Conservation (phyloP, 1,284 basidiomycete genomes). For the Erythrobasidium hasegawianum region DNA sequence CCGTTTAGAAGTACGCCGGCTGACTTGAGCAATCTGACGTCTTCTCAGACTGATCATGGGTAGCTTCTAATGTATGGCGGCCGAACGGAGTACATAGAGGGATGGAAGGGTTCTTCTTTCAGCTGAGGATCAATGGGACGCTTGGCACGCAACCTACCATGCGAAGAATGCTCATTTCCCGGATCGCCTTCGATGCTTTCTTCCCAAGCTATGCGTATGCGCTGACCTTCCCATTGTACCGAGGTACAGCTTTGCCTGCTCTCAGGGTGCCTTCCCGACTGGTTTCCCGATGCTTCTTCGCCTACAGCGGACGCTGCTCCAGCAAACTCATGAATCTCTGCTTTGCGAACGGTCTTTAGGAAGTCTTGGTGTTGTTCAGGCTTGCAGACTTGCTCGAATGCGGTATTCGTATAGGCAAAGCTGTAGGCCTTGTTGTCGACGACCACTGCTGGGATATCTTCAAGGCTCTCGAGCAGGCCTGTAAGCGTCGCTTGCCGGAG, state of each 20-base stretch:
- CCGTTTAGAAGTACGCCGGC: too few species aligned
- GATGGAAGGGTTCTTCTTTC: too few species aligned
- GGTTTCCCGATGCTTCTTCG: neutral
- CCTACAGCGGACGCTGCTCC: too few species aligned
- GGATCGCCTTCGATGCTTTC: slow-evolving; percentile 7
- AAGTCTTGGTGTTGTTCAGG: neutral
- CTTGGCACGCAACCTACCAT: too few species aligned
- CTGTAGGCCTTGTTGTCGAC: slow-evolving; percentile 5
- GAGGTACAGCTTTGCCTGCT: too few species aligned
- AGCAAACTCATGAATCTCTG: neutral
- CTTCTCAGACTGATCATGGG: too few species aligned
- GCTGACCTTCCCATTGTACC: neutral
- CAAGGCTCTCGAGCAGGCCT: slow-evolving; percentile 1
- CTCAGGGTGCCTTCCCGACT: too few species aligned
- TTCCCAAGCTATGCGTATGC: neutral
- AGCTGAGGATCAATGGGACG: too few species aligned
- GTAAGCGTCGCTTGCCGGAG: neutral
- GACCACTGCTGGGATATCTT: slow-evolving; percentile 1
- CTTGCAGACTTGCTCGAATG: neutral
- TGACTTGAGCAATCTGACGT: too few species aligned
- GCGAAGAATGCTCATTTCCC: neutral
- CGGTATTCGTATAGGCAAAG: neutral
- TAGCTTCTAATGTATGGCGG: too few species aligned
- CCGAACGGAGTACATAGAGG: too few species aligned
- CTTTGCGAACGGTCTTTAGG: neutral